Conservation (phyloP, 495 filamentous ascomycete species). For the Aspergillus ostianus region DNA sequence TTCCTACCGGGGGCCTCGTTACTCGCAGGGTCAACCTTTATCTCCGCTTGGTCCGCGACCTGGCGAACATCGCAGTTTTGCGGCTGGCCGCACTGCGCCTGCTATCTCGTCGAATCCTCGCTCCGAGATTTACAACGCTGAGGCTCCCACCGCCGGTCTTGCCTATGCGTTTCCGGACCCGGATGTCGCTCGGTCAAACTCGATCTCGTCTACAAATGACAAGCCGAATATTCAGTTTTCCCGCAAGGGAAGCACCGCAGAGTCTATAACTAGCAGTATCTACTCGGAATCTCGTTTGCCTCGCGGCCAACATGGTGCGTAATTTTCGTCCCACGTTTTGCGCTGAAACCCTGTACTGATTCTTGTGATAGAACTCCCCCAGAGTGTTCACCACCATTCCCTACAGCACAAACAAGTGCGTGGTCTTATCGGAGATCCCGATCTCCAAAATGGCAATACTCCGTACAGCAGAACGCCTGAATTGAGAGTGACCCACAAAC, state of each 20-base stretch:
- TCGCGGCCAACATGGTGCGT: slow-evolving; percentile 62
- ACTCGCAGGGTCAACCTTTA: slow-evolving; percentile 44
- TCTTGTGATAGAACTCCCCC: slow-evolving; percentile 40
- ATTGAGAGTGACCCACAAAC: slow-evolving; percentile 90
- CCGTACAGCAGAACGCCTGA: slow-evolving; percentile 95
- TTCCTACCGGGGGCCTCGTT: slow-evolving; percentile 57
- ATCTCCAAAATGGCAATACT: slow-evolving; percentile 53
- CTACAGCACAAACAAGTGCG: slow-evolving; percentile 73
- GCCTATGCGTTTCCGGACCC: slow-evolving; percentile 82
- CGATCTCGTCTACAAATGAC: slow-evolving; percentile 56
- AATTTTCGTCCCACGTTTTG: neutral
- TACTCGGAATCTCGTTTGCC: slow-evolving; percentile 72
- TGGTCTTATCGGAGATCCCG: slow-evolving; percentile 62
- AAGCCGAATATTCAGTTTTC: slow-evolving; percentile 49
- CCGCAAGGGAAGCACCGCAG: slow-evolving; percentile 68
- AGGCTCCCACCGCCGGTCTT: slow-evolving; percentile 77
- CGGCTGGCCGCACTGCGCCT: slow-evolving; percentile 63
- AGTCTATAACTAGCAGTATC: slow-evolving; percentile 70
- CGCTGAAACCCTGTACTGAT: slow-evolving; percentile 11
- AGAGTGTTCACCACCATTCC: slow-evolving; percentile 66
- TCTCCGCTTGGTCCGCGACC: slow-evolving; percentile 49
- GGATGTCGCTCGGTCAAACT: slow-evolving; percentile 56
- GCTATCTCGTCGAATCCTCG: slow-evolving; percentile 74
- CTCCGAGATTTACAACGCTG: slow-evolving; percentile 75
- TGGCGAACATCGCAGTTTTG: slow-evolving; percentile 53